Percentiles rank a stretch among this genome's conserved stretches.
phyloP scores from a whole-genome alignment of 2,329 filamentous ascomycete species.

The Metarhizium robertsii region DNA sequence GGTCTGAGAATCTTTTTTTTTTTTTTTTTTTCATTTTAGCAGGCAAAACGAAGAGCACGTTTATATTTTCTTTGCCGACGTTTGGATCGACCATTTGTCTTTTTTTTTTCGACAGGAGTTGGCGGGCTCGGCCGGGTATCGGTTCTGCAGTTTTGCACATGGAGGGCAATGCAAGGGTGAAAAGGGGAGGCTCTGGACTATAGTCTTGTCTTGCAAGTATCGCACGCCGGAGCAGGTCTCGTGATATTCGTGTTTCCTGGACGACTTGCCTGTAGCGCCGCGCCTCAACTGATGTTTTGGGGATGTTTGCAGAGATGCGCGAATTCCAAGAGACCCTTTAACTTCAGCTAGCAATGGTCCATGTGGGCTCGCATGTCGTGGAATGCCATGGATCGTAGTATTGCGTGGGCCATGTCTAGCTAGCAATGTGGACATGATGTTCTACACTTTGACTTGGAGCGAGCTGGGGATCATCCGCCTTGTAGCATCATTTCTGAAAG shows the following conservation, averaged over 20 bases:
- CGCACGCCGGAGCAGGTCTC: background rate
- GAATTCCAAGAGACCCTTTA: too few relatives aligned
- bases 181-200: background rate
- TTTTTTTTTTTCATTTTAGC: background rate
- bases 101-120: background rate
- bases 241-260: background rate
- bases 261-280: background rate
- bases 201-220: background rate
- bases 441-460: too few relatives aligned
- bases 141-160: too few relatives aligned
- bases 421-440: too few relatives aligned
- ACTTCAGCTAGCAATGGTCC: too few relatives aligned
- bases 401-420: too few relatives aligned
- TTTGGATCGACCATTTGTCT: background rate
- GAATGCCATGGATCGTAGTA: too few relatives aligned
- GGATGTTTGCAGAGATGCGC: background rate
- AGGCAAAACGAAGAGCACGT: background rate
- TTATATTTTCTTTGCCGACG: background rate
- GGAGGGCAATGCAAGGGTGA: background rate
- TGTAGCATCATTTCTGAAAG: too few relatives aligned
- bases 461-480: too few relatives aligned
- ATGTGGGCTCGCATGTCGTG: too few relatives aligned
- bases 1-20: background rate
- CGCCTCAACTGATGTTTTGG: background rate
- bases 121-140: background rate